Percentiles rank a stretch among this genome's conserved stretches.
phyloP scores from a whole-genome alignment of 1,284 basidiomycete species.

The Sanghuangporus weigelae region DNA sequence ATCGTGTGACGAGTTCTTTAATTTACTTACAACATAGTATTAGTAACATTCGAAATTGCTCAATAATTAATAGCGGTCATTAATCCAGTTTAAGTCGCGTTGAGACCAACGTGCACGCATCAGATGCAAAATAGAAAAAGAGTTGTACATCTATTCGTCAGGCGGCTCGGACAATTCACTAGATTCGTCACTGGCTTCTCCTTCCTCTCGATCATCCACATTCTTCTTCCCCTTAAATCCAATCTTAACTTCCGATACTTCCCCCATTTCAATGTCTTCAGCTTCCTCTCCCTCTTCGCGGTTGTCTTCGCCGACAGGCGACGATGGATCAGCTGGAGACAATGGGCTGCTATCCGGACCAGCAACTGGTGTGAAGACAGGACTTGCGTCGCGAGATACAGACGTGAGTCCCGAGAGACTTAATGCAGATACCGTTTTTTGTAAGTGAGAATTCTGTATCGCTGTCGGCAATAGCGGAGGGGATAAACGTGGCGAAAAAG shows the following conservation, averaged over 20 bases:
- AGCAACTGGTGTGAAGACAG: conserved; percentile 19
- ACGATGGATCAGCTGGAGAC: conserved; percentile 27
- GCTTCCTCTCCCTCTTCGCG: conserved; percentile 30
- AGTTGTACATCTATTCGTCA: conserved; percentile 34
- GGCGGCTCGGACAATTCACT: conserved; percentile 72
- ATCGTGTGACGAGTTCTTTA: too few species aligned
- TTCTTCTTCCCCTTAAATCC: conserved; percentile 42
- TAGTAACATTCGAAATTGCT: too few species aligned
- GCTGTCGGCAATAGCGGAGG: conserved; percentile 15
- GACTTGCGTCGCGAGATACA: conserved; percentile 25
- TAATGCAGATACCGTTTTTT: conserved; percentile 5
- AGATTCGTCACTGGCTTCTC: conserved; percentile 74
- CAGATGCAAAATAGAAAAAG: background rate
- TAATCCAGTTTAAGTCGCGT: too few species aligned
- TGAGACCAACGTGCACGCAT: background rate
- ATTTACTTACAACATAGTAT: too few species aligned
- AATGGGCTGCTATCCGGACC: conserved; percentile 13
- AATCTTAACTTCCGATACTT: conserved; percentile 64
- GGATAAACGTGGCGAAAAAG: conserved; percentile 28
- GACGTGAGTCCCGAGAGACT: background rate
- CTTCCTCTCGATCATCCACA: conserved; percentile 74
- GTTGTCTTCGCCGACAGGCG: conserved; percentile 20
- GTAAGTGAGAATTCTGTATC: conserved; percentile 6
- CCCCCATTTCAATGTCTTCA: conserved; percentile 83
- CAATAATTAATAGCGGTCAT: too few species aligned